Conservation (phyloP, 2,329 filamentous ascomycete genomes). For the Exophiala mesophila region DNA sequence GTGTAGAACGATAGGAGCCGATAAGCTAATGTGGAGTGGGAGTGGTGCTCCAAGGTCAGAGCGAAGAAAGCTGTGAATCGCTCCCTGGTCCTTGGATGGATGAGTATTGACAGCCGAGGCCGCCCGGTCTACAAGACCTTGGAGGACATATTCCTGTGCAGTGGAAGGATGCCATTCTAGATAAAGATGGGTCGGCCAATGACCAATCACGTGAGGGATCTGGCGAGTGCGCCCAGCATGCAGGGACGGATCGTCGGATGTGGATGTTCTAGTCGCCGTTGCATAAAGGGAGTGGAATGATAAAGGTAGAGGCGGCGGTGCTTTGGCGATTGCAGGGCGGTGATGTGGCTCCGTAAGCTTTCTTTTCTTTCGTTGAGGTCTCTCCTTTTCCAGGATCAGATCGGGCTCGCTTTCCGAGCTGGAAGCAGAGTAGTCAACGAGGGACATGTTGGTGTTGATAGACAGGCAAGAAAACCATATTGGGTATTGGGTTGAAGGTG, state of each 20-base stretch:
- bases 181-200: constrained; percentile 91
- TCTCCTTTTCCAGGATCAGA: constrained; percentile 14
- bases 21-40: constrained; percentile 87
- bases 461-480: too few species aligned
- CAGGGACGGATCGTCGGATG: constrained; percentile 73
- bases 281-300: constrained; percentile 88
- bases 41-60: constrained; percentile 73
- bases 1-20: constrained; percentile 68
- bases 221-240: constrained; percentile 80
- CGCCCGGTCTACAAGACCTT: constrained; percentile 28
- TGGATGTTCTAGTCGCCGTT: constrained; percentile 69
- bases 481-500: constrained; percentile 7
- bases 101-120: not conserved
- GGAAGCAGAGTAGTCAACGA: constrained; percentile 60
- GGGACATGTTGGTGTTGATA: constrained; percentile 21
- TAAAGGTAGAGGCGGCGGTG: constrained; percentile 53
- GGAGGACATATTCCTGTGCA: constrained; percentile 32
- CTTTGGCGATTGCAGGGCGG: not conserved
- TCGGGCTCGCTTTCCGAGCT: constrained; percentile 34
- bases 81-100: not conserved
- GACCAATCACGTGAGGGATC: constrained; percentile 77
- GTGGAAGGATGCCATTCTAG: constrained; percentile 68
- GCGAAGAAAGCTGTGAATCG: constrained; percentile 59
- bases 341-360: constrained; percentile 19
- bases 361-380: too few species aligned